Base-by-base conservation (phyloP, 768 basidiomycete genomes). In the Pseudohyphozyma bogoriensis region DNA sequence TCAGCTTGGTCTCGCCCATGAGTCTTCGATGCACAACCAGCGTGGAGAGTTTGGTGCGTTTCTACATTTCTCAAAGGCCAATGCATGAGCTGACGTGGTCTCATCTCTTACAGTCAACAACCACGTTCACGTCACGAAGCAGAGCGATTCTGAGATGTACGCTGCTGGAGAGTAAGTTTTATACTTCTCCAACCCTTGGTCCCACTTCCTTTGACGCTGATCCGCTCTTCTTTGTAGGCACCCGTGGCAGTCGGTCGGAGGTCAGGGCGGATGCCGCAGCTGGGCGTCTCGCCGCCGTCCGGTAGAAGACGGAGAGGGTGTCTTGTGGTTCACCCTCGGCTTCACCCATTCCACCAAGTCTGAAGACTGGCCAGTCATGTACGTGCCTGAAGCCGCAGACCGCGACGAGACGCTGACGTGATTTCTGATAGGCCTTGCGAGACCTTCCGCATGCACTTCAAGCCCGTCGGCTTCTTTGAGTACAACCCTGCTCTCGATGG, bases 1-100 rank as follows among this genome's bases (percentile, higher is more conserved):
- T 3, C 72, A 70, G 56, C 62, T 73, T 31, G 53, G 63, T 16
- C 61, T 73, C 36, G 64, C 67, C 24, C 58, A 69, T 32, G 63
- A 67, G 0, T 63, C 68, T 40, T 61, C 65, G 15, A 49, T 61
- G 44, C 55, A 59, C 33, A 40, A 39, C 33, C 37, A 49, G 29
- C 65, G 72, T 33, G 70, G 69, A 16, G 69, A 67, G 32, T 73
- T 71, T 47, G n/a, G n/a, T n/a, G n/a, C n/a, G n/a, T n/a, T n/a
- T n/a, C n/a, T n/a, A n/a, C n/a, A n/a, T n/a, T n/a, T n/a, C n/a
- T n/a, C n/a, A n/a, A n/a, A n/a, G n/a, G n/a, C n/a, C n/a, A n/a
- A n/a, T n/a, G n/a, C n/a, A n/a, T n/a, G n/a, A n/a, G n/a, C n/a
- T n/a, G n/a, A n/a, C n/a, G n/a, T n/a, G n/a, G n/a, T n/a, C n/a